Conservation (phyloP, 179 eudicot genomes). For the Spergularia azorica region DNA sequence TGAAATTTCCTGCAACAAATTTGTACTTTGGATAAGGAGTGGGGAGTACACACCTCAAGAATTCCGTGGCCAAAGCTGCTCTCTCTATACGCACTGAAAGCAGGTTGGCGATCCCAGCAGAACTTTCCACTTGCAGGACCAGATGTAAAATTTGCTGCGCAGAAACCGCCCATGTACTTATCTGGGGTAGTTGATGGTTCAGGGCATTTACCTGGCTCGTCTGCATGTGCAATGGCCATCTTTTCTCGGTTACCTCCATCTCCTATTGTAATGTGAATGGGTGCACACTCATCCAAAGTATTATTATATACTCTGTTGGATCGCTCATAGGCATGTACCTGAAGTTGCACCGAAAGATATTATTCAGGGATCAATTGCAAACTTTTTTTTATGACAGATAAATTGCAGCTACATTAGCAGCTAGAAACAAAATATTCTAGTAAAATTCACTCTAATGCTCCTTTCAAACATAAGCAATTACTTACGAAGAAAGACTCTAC, state of each 20-base stretch:
- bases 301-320: constrained; percentile 90
- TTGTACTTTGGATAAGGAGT: neutral
- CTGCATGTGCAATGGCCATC: constrained; percentile 86
- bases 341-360: constrained; percentile 22
- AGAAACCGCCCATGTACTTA: constrained; percentile 76
- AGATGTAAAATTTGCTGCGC: constrained; percentile 79
- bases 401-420: no score
- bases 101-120: constrained; percentile 96
- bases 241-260: constrained; percentile 98
- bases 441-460: no score
- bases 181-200: constrained; percentile 83
- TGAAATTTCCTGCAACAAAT: neutral
- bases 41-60: constrained; percentile 60
- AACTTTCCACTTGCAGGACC: constrained; percentile 95
- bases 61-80: constrained; percentile 97
- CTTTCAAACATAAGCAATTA: no score
- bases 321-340: constrained; percentile 98
- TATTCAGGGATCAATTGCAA: neutral
- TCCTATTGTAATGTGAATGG: constrained; percentile 76
- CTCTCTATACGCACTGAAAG: constrained; percentile 90
- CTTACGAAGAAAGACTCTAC: no score
- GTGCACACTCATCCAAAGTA: constrained; percentile 83
- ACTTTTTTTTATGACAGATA: no score
- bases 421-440: no score
- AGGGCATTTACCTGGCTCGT: constrained; percentile 85